Percentiles rank a stretch among this genome's conserved stretches.
These are phyloP conservation scores for Termitomyces sp. DNA, from an alignment of 768 basidiomycete species.

Conservation along the genomic window DNA sequence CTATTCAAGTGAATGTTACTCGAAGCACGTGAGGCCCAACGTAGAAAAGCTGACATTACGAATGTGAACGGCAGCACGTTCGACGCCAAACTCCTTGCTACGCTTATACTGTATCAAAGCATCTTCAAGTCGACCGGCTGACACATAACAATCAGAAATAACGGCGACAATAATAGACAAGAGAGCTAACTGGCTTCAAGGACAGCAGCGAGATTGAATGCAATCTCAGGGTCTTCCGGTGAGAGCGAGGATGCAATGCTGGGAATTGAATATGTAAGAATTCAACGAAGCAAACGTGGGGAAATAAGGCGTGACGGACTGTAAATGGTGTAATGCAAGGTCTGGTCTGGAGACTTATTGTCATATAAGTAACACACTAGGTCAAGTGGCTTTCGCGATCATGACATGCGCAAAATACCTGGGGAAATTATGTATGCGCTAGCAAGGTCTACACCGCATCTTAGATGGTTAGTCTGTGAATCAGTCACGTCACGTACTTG, in stretches of 20 bases:
- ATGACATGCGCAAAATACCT: slow-evolving; percentile 18
- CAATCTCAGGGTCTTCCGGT: slow-evolving; percentile 87
- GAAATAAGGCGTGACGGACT: slow-evolving; percentile 37
- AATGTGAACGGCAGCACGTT: slow-evolving; percentile 77
- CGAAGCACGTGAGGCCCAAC: slow-evolving; percentile 2
- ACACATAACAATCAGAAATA: slow-evolving; percentile 19
- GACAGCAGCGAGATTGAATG: slow-evolving; percentile 88
- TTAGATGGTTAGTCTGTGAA: slow-evolving; percentile 9
- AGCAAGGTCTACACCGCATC: slow-evolving; percentile 58
- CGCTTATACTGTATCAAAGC: slow-evolving; percentile 78
- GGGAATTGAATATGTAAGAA: slow-evolving; percentile 25
- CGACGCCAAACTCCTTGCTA: slow-evolving; percentile 71
- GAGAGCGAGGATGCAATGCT: slow-evolving; percentile 80
- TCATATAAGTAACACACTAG: neutral
- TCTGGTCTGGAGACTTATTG: slow-evolving; percentile 66
- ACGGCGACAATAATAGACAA: slow-evolving; percentile 3
- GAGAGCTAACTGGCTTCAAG: slow-evolving; percentile 74
- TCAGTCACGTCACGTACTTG: slow-evolving; percentile 49
- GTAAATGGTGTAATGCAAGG: slow-evolving; percentile 79
- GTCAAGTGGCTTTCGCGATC: slow-evolving; percentile 4
- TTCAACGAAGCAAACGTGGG: slow-evolving; percentile 20
- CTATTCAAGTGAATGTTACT: slow-evolving; percentile 30
- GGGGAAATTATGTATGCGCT: slow-evolving; percentile 84
- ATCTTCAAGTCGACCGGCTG: slow-evolving; percentile 77
- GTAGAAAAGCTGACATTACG: slow-evolving; percentile 55